These are phyloP conservation scores for Microcyclosporella mali DNA, from an alignment of 2,329 filamentous ascomycete species.

Conservation along the genomic window DNA sequence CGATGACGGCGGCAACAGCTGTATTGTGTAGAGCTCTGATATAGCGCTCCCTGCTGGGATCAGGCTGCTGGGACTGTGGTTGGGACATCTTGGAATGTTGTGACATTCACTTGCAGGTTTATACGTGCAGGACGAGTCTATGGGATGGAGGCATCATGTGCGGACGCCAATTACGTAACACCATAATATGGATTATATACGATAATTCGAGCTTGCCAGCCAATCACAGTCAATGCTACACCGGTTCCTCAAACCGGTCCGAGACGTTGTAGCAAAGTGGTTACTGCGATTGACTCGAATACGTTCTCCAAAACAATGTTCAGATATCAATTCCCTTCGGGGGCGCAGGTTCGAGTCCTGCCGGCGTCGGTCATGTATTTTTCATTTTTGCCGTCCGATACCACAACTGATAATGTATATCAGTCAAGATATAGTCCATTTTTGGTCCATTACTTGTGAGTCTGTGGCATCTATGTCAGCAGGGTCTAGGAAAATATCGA, in stretches of 20 bases:
- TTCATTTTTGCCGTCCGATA: background rate
- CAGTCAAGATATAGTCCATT: too few species aligned
- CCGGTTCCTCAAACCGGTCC: background rate
- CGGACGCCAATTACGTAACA: too few species aligned
- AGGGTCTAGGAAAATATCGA: too few species aligned
- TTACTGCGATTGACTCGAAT: constrained; percentile 19
- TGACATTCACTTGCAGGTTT: too few species aligned
- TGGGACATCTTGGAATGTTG: constrained; percentile 1
- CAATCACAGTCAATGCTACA: too few species aligned
- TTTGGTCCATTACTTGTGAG: too few species aligned
- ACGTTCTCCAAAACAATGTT: background rate
- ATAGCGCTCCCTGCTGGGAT: constrained; percentile 27
- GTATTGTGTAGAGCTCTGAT: constrained; percentile 37
- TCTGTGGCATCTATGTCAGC: too few species aligned
- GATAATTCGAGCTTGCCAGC: too few species aligned
- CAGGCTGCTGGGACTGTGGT: constrained; percentile 1
- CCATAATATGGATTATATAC: too few species aligned
- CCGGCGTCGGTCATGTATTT: constrained; percentile 1
- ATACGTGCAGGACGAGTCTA: too few species aligned
- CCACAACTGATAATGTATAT: too few species aligned
- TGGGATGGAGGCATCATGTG: too few species aligned
- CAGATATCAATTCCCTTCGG: constrained; percentile 15
- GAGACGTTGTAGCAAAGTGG: constrained; percentile 15
- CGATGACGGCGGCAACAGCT: constrained; percentile 45
- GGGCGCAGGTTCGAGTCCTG: constrained; percentile 12